phyloP scores from a whole-genome alignment of 768 basidiomycete genomes.

The Suillus plorans region DNA sequence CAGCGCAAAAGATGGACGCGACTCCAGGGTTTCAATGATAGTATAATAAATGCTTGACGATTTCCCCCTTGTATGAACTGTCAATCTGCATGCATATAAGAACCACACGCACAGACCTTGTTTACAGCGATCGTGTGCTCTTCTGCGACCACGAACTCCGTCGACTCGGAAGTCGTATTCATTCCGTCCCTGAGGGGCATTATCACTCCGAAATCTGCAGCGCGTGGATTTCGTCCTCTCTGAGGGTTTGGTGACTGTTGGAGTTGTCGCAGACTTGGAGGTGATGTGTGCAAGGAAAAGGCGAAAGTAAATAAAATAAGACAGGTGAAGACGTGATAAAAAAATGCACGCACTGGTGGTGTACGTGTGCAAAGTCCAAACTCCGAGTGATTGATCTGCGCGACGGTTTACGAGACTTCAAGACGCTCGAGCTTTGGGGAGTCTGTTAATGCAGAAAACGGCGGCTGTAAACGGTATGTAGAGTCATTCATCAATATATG shows the following conservation, averaged over 20 bases:
- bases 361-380: slow-evolving; percentile 93
- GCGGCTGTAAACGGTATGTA: slow-evolving; percentile 58
- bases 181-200: slow-evolving; percentile 96
- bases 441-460: slow-evolving; percentile 88
- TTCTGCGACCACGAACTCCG: slow-evolving; percentile 96
- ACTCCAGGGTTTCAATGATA: slow-evolving; percentile 75
- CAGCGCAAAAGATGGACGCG: slow-evolving; percentile 96
- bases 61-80: slow-evolving; percentile 66
- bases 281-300: neutral
- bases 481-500: slow-evolving; percentile 36
- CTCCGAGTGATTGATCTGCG: slow-evolving; percentile 81
- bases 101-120: slow-evolving; percentile 50
- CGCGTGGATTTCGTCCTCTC: slow-evolving; percentile 98
- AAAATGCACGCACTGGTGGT: slow-evolving; percentile 79
- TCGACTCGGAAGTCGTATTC: slow-evolving; percentile 79
- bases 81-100: neutral
- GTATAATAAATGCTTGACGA: slow-evolving; percentile 93
- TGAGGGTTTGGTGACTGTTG: slow-evolving; percentile 88
- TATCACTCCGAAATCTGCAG: slow-evolving; percentile 92
- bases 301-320: neutral
- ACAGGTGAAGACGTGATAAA: neutral
- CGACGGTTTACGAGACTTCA: slow-evolving; percentile 87
- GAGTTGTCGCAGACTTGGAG: neutral
- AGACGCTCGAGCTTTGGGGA: slow-evolving; percentile 88
- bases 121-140: slow-evolving; percentile 87